Evolutionary conservation across 108 stramenopile species (phyloP), one percentile per base, ranked within the genome.

Genomic region (Aurantiochytrium sp.): DNA sequence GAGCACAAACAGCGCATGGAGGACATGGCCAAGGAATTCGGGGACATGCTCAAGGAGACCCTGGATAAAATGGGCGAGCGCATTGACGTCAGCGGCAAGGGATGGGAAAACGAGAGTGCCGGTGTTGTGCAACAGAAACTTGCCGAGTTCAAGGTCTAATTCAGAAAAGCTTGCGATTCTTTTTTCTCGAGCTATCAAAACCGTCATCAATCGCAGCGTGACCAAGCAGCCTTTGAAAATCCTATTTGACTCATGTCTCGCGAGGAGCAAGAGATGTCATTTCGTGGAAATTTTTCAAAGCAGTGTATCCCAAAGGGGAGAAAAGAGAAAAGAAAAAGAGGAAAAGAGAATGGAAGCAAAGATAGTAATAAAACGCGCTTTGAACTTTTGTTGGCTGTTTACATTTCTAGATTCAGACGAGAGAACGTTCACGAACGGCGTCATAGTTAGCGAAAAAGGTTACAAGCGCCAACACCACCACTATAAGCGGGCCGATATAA

Each of bases 41-140:
- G 95, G 44, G 95, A 95, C 58, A 93, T 96, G 91, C 90, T 96
- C 21, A 92, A 92, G 69, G 95, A 95, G 60, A 95, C 94, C 14
- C 92, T 94, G 5, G 93, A 94, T 57, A 92, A 94, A 60, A 94
- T 94, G 94, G 58, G 94, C 29, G 94, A 94, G 89, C 91, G 94
- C 29, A 94, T 94, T 55, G 94, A 94, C 88, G 90, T 93, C 19
- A 90, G 87, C 29, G 59, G 58, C 14, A 51, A 60, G 44, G 89
- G 72, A 28, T 90, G 89, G 51, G 92, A 92, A 10, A 53, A 43
- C 5, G 87, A 88, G 57, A 28, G 58, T 16, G 28, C 87, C 53
- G 51, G 23, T 12, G 45, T 23, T 12, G 76, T 83, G 6, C 76
- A 83, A 35, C 76, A 83, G 51, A 83, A 83, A 28, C 23, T 83